Evolutionary conservation across 371 early-diverging fungal genomes (phyloP), one percentile per base, ranked within the genome.

Genomic region (Apophysomyces variabilis): DNA sequence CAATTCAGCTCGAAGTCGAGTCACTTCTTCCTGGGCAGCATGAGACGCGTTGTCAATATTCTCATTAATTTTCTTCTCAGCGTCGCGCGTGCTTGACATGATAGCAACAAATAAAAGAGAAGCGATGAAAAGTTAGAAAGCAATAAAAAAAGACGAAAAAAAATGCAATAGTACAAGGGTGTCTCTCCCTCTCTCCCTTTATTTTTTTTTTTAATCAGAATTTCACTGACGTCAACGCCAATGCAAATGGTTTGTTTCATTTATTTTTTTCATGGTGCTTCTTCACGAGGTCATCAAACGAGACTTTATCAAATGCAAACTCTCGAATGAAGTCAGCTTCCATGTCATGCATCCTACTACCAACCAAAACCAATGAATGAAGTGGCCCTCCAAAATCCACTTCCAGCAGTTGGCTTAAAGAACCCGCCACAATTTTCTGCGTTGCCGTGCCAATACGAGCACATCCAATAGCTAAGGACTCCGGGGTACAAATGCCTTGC

Each of bases 351-450:
- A 99, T 90, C 67, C 89, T 85, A 39, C 84, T 88, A 13, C 99
- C 96, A 57, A 99, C 87, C 38, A 93, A 67, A 14, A 99, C 95
- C 13, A 99, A 82, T 16, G 99, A 98, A 80, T 99, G 99, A 7
- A 99, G 80, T 41, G 99, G 99, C 26, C 85, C 87, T 7, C 99
- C 99, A 83, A 98, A 96, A 68, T 98, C 99, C 5, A 78, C 88
- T 7, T 86, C 75, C 11, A 88, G 66, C 57, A 99, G 80, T 71
- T 98, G 93, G 46, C 85, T 78, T 62, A 99, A 84, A 5, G 96
- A 95, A 36, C 97, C 99, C 37, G 94, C 91, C n/a, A 81, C 81
- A 65, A 94, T 88, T 71, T 90, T 82, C 79, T 98, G 95, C 21
- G 90, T 90, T 0, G 85, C 71, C 13, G 90, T 87, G 4, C 99